Evolutionary conservation across 1,284 basidiomycete species (phyloP).

Genomic region (Cryptococcus wingfieldii): DNA sequence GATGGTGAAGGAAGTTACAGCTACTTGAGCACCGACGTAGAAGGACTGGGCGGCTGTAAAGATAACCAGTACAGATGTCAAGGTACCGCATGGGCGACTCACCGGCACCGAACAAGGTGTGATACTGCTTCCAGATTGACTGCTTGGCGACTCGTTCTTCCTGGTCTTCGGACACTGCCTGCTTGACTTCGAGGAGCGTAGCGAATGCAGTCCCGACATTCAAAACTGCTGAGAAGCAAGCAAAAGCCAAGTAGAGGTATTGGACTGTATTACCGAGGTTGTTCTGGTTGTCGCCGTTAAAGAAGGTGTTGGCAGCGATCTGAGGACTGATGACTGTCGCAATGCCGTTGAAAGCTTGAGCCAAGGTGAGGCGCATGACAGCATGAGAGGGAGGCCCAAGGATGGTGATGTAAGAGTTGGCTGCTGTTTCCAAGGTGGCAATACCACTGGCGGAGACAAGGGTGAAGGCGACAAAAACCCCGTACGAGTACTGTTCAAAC

Average conservation of each 20-base stretch:
- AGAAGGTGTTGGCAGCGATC: constrained; percentile 34
- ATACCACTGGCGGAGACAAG: constrained; percentile 30
- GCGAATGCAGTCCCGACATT: constrained; percentile 15
- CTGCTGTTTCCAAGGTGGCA: constrained; percentile 36
- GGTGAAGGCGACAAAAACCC: constrained; percentile 30
- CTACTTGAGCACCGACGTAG: constrained; percentile 32
- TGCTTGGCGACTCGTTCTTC: constrained; percentile 13
- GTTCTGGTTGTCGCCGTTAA: constrained; percentile 25
- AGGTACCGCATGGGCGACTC: constrained; percentile 12
- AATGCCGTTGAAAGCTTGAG: constrained; percentile 37
- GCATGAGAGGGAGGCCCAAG: constrained; percentile 30
- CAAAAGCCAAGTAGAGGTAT: constrained; percentile 39
- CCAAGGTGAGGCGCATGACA: constrained; percentile 32
- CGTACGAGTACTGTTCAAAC: constrained; percentile 20
- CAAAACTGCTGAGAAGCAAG: constrained; percentile 20
- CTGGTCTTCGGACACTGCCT: constrained; percentile 23
- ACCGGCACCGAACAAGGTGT: constrained; percentile 27
- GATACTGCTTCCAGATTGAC: constrained; percentile 31
- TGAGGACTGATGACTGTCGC: constrained; percentile 35
- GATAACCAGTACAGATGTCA: neutral
- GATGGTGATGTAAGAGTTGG: constrained; percentile 35
- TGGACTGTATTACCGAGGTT: constrained; percentile 28
- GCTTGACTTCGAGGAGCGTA: constrained; percentile 33
- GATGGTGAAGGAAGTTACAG: constrained; percentile 31
- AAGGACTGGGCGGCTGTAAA: constrained; percentile 5